phyloP scores from a whole-genome alignment of 805 yeast genomes.

The Torulaspora indica region DNA sequence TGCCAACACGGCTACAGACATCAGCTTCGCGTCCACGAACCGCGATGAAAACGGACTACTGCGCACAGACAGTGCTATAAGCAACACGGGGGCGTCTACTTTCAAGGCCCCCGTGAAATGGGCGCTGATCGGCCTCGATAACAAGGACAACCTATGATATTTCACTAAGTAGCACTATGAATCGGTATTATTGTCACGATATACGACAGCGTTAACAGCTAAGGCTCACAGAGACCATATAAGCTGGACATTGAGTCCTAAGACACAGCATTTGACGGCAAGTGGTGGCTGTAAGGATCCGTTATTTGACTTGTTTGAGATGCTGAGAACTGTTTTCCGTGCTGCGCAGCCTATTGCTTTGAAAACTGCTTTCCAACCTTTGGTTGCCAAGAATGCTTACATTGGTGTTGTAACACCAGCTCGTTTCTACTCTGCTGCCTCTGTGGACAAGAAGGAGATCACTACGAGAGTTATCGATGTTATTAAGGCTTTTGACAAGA shows the following conservation, averaged over 20 bases:
- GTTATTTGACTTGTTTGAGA: slow-evolving; percentile 16
- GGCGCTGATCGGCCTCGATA: slow-evolving; percentile 4
- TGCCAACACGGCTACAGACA: slow-evolving; percentile 1
- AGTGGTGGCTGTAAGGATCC: neutral
- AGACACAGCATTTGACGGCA: neutral
- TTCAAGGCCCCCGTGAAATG: slow-evolving; percentile 1
- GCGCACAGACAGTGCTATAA: slow-evolving; percentile 2
- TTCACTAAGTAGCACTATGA: neutral
- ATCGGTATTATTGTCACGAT: slow-evolving; percentile 3
- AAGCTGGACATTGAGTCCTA: neutral
- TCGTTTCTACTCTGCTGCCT: slow-evolving; percentile 54
- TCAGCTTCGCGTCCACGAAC: neutral
- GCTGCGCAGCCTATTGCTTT: slow-evolving; percentile 38
- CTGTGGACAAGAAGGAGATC: slow-evolving; percentile 72
- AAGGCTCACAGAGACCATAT: no score
- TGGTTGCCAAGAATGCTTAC: slow-evolving; percentile 35
- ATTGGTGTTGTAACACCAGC: slow-evolving; percentile 25
- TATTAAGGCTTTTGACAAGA: slow-evolving; percentile 59
- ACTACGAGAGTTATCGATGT: slow-evolving; percentile 79
- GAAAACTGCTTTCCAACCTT: slow-evolving; percentile 28
- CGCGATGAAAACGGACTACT: neutral
- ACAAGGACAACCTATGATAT: neutral
- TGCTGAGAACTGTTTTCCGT: slow-evolving; percentile 51
- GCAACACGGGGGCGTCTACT: no score
- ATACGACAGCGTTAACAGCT: no score